Percentiles rank a stretch among this genome's conserved stretches.
phyloP scores from a whole-genome alignment of 2,329 filamentous ascomycete genomes.

The Xylaria sp. region DNA sequence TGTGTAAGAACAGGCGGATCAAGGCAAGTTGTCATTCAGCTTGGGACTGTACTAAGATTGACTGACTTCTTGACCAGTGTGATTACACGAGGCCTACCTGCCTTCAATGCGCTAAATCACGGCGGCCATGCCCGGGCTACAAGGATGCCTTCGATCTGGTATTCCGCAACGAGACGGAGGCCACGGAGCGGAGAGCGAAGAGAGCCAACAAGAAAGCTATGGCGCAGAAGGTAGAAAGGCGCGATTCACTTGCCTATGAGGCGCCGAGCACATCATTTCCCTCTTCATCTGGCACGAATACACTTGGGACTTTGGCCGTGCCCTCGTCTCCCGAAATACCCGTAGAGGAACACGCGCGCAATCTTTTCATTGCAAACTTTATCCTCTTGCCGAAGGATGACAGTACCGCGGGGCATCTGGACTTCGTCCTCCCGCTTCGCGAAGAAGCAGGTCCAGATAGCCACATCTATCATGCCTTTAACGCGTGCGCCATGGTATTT shows the following conservation, averaged over 20 bases:
- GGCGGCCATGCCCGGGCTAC: slow-evolving; percentile 72
- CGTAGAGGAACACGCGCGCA: slow-evolving; percentile 65
- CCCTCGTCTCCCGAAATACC: slow-evolving; percentile 56
- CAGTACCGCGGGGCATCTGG: slow-evolving; percentile 65
- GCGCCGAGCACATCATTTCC: slow-evolving; percentile 43
- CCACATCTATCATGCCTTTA: slow-evolving; percentile 67
- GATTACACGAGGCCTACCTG: slow-evolving; percentile 75
- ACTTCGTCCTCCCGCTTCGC: slow-evolving; percentile 67
- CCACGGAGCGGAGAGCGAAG: slow-evolving; percentile 70
- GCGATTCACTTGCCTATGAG: slow-evolving; percentile 34
- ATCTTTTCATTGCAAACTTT: slow-evolving; percentile 70
- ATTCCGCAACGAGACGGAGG: slow-evolving; percentile 77
- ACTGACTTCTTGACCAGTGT: slow-evolving; percentile 58
- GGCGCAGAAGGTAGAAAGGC: slow-evolving; percentile 50
- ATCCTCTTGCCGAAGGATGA: slow-evolving; percentile 63
- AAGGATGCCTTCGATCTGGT: slow-evolving; percentile 78
- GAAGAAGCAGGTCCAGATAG: slow-evolving; percentile 55
- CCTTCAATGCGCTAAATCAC: slow-evolving; percentile 71
- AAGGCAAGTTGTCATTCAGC: slow-evolving; percentile 63
- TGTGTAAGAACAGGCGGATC: slow-evolving; percentile 77
- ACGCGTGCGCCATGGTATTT: slow-evolving; percentile 67
- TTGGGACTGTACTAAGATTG: background rate
- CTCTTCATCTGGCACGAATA: slow-evolving; percentile 39
- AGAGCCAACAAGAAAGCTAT: slow-evolving; percentile 63
- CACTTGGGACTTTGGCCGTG: slow-evolving; percentile 44